Evolutionary conservation across 805 yeast genomes (phyloP).

Genomic region (Hanseniaspora opuntiae): DNA sequence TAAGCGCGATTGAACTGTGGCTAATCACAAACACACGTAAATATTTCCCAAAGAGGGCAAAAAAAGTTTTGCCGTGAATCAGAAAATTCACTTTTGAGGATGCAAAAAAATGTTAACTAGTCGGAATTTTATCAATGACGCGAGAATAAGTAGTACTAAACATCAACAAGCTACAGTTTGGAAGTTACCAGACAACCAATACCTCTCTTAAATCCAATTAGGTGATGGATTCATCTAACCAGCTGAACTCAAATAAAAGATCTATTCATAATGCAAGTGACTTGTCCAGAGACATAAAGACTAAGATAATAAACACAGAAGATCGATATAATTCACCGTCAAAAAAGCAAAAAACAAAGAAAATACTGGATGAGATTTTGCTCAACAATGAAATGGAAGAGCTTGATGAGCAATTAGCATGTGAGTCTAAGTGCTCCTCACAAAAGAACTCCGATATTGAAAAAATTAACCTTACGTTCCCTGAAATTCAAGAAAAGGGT

Average conservation of each 20-base stretch:
- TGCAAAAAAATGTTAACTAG: no score
- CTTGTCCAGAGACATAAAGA: background rate
- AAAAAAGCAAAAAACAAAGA: constrained; percentile 11
- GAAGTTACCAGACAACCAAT: no score
- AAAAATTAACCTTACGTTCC: constrained; percentile 40
- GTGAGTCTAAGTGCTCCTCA: constrained; percentile 33
- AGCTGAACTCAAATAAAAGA: background rate
- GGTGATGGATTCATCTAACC: background rate
- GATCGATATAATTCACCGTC: constrained; percentile 12
- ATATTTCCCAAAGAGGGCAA: no score
- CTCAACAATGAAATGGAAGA: background rate
- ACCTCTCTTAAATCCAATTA: no score
- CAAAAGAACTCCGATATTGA: constrained; percentile 33
- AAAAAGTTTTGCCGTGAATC: no score
- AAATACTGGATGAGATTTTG: background rate
- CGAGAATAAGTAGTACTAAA: no score
- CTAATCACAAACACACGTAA: no score
- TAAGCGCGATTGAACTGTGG: no score
- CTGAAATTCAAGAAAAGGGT: constrained; percentile 28
- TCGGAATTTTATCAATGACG: no score
- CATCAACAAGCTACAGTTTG: no score
- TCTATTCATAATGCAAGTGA: background rate
- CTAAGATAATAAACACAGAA: constrained; percentile 8
- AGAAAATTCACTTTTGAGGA: no score
- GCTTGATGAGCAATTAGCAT: background rate